Evolutionary conservation across 106 monocot genomes (phyloP), one percentile per base, ranked within the genome.

Genomic region (Allium sativum): DNA sequence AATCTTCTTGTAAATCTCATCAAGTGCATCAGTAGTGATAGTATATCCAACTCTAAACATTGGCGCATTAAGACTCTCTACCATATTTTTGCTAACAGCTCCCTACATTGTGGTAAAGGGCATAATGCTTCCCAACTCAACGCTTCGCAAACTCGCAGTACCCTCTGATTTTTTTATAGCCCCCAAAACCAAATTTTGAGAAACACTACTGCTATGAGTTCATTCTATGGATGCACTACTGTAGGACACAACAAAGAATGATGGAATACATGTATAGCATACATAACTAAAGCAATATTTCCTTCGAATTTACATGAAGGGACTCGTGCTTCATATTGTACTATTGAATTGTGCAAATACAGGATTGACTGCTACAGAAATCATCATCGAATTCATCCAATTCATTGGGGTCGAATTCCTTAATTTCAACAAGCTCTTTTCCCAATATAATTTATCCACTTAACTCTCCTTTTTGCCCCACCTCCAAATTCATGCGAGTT

Each of bases 41-140:
- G 87, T 91, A 55, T 96, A 96, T 19, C 90, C 95, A 31, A 96
- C 90, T 11, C 87, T 74, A 65, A 96, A 96, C 12, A 90, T 96
- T 0, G 95, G 90, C 7, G 84, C 84, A 0, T 87, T 56, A 45
- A 96, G 79, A 68, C 87, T 87, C 61, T 96, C 87, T 58, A 84
- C 72, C 95, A 96, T 91, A 71, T 96, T 91, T 73, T 72, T 70
- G 58, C 90, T 87, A 1, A 91, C 87, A 0, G 90, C 87, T 12
- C 72, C 82, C 87, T 96, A 90, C 90, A 96, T 96, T 54, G 87
- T 70, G 4, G 84, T 87, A 71, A 91, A 96, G 0, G 95, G 87
- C 44, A 87, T 87, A 12, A 60, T 65, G 18, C 65, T 76, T n/a
- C 87, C 95, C 45, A 84, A 54, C 45, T 82, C 70, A 42, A 82